Evolutionary conservation across 139 green algal species (phyloP).

Genomic region (Mesotaenium endlicherianum): DNA sequence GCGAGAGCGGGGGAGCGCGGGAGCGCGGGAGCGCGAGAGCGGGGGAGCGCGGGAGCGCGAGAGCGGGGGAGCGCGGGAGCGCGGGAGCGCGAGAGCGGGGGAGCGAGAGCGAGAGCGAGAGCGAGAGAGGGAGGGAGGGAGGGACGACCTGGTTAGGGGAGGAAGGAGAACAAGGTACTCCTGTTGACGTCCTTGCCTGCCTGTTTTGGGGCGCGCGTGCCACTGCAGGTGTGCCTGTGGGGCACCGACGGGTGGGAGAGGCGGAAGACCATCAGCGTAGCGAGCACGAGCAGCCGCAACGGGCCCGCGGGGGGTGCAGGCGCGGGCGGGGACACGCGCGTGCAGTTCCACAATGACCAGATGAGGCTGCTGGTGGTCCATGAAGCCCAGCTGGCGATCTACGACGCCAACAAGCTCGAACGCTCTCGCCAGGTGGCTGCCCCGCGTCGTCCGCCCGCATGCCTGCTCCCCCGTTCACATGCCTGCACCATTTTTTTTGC

Average conservation of each 20-base stretch:
- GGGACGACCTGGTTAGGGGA: background rate
- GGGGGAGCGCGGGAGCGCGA: too few species aligned
- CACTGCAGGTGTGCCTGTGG: slow-evolving; percentile 46
- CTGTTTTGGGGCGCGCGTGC: too few species aligned
- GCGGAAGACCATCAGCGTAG: background rate
- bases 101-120: too few species aligned
- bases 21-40: too few species aligned
- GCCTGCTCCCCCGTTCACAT: too few species aligned
- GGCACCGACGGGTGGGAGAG: slow-evolving; percentile 43
- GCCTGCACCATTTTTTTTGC: background rate
- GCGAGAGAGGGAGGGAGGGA: background rate
- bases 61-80: too few species aligned
- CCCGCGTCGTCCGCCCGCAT: too few species aligned
- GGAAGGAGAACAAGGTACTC: too few species aligned
- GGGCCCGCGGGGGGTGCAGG: background rate
- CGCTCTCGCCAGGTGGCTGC: slow-evolving; percentile 18
- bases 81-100: too few species aligned
- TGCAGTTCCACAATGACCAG: slow-evolving; percentile 52
- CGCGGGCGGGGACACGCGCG: slow-evolving; percentile 36
- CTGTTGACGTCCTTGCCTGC: too few species aligned
- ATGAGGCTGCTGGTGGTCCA: slow-evolving; percentile 29
- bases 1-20: too few species aligned
- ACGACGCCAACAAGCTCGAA: slow-evolving; percentile 41
- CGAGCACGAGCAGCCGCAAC: background rate
- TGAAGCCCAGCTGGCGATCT: slow-evolving; percentile 40